These are phyloP conservation scores for Globisporangium cederbergense DNA, from an alignment of 352 stramenopile genomes.

Conservation along the genomic window DNA sequence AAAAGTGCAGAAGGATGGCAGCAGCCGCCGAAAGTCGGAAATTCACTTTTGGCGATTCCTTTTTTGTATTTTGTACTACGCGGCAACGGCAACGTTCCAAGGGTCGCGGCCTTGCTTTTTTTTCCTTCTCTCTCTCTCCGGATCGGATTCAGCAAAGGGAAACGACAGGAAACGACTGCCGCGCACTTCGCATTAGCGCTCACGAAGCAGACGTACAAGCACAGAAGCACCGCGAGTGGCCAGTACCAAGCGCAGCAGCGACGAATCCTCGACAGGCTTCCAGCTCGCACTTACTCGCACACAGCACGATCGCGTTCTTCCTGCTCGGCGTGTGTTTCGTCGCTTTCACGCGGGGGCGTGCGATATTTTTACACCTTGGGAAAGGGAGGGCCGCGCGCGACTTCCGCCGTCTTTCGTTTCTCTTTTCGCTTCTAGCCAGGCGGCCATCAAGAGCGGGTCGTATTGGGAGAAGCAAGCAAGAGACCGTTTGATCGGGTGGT, in stretches of 20 bases:
- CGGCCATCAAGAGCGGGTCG: neutral
- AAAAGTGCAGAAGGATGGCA: neutral
- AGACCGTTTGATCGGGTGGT: neutral
- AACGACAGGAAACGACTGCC: constrained; percentile 10
- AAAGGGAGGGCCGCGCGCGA: constrained; percentile 2
- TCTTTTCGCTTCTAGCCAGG: neutral
- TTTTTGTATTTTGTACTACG: no score
- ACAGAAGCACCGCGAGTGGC: neutral
- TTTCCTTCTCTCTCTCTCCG: no score
- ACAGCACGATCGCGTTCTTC: neutral
- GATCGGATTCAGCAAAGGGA: neutral
- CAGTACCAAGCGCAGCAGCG: neutral
- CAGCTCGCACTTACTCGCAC: neutral
- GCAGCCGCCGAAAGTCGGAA: neutral
- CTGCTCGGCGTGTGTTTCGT: neutral
- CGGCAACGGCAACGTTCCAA: no score
- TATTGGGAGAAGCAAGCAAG: neutral
- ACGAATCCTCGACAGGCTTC: neutral
- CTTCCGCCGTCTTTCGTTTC: constrained; percentile 7
- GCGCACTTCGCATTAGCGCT: neutral
- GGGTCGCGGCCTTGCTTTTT: no score
- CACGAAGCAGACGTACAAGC: neutral
- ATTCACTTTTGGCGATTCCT: neutral
- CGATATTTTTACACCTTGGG: constrained; percentile 9
- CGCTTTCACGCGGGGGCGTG: neutral